Evolutionary conservation across 2,329 filamentous ascomycete genomes (phyloP), one percentile per base, ranked within the genome.

Genomic region (Cadophora malorum): DNA sequence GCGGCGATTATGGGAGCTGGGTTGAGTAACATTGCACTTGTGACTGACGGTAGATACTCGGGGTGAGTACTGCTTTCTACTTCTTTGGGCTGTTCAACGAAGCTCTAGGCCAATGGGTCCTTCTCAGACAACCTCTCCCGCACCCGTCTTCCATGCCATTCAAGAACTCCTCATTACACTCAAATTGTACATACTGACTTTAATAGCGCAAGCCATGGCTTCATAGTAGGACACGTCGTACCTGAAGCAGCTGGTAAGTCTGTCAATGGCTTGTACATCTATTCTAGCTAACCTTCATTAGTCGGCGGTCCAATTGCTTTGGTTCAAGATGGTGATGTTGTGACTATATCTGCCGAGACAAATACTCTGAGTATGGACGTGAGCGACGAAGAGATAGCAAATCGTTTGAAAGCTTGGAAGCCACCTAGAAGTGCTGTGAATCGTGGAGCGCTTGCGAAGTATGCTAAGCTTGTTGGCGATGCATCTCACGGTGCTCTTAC

Each of bases 1-100:
- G 94, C 94, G 0, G 93, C 94, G 21, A 92, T 98, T 73, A 97
- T 97, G 91, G 95, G 95, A 60, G 95, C 95, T 0, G 91, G 91
- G 14, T 83, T 98, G 63, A 92, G 84, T 63, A 97, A 97, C 75
- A 88, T 97, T 9, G 94, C 95, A 0, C 86, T 98, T 16, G 93
- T 98, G 60, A 98, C 95, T 0, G 95, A 98, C 78, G 95, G 95
- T 0, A 83, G 95, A 56, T 98, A 97, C 79, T 91, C 88, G 4
- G 58, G 95, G 95, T 38, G 19, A 35, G 31, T 38, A 12, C 41
- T 45, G 28, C 28, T 45, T 16, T 14, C 12, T 19, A 45, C 12
- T 16, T 19, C 12, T 45, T 19, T 45, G 28, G 28, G 5, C 28
- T 28, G 28, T 28, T 45, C 16, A 3, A 45, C 12, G 16, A 45